These are phyloP conservation scores for Pichia occidentalis DNA, from an alignment of 805 yeast species.

Conservation along the genomic window DNA sequence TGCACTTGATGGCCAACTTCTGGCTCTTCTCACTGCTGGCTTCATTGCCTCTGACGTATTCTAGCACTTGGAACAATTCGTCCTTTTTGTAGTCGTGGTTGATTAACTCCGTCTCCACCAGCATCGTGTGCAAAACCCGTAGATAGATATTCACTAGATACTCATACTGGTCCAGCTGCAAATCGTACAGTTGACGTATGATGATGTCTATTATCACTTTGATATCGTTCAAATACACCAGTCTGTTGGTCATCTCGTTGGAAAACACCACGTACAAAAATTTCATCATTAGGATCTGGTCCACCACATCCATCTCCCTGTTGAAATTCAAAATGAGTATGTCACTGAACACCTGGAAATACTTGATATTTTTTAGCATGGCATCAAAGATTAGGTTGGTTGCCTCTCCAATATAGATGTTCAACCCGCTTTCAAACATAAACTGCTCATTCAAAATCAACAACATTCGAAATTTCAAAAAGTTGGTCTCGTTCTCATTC, in stretches of 20 bases:
- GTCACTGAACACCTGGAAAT: constrained; percentile 54
- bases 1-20: constrained; percentile 35
- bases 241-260: constrained; percentile 52
- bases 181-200: constrained; percentile 67
- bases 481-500: constrained; percentile 52
- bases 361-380: constrained; percentile 37
- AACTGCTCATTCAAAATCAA: constrained; percentile 83
- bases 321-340: constrained; percentile 70
- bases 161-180: constrained; percentile 50
- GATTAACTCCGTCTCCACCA: constrained; percentile 57
- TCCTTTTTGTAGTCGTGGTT: constrained; percentile 50
- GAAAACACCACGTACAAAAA: constrained; percentile 70
- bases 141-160: constrained; percentile 62
- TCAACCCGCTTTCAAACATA: constrained; percentile 36
- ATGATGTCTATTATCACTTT: constrained; percentile 79
- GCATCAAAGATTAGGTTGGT: constrained; percentile 50
- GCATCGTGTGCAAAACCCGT: constrained; percentile 65
- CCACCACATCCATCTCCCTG: constrained; percentile 61
- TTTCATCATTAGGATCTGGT: constrained; percentile 75
- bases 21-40: constrained; percentile 34
- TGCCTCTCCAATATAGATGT: constrained; percentile 11
- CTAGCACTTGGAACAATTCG: constrained; percentile 46
- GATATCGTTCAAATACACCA: constrained; percentile 77
- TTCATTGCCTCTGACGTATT: constrained; percentile 38
- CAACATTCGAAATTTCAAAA: constrained; percentile 62